Conservation (phyloP, 495 filamentous ascomycete genomes). For the Penicillium pancosmium region DNA sequence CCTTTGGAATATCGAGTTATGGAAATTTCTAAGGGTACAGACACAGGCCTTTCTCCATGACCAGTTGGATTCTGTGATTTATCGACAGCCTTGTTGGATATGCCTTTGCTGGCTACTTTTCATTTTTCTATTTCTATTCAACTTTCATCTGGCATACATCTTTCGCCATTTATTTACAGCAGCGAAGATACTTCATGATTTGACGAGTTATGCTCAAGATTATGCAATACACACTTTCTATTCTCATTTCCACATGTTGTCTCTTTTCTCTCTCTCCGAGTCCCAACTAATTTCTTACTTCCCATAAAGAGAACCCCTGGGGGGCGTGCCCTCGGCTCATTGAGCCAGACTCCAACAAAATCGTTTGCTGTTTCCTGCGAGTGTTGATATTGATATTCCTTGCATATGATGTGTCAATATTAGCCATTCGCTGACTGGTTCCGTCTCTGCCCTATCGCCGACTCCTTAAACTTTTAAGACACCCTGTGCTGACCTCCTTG, state of each 20-base stretch:
- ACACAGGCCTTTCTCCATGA: conserved; percentile 8
- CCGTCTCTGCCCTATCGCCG: not conserved
- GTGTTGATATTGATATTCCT: conserved; percentile 27
- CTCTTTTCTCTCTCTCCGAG: conserved; percentile 1
- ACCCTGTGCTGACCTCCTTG: conserved; percentile 22
- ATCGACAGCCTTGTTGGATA: conserved; percentile 8
- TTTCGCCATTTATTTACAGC: conserved; percentile 6
- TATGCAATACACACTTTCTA: conserved; percentile 21
- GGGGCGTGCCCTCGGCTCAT: not conserved
- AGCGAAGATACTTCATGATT: conserved; percentile 23
- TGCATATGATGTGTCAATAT: conserved; percentile 28
- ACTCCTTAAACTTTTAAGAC: conserved; percentile 11
- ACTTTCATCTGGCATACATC: conserved; percentile 7
- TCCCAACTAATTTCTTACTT: not conserved
- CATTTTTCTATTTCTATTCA: conserved; percentile 8
- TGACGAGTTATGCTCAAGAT: conserved; percentile 29
- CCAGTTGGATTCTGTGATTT: conserved; percentile 12
- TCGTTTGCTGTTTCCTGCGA: conserved; percentile 7
- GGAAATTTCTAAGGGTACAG: conserved; percentile 18
- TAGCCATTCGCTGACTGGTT: conserved; percentile 4
- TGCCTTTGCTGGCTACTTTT: conserved; percentile 5
- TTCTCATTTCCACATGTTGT: conserved; percentile 2
- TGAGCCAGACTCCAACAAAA: conserved; percentile 8
- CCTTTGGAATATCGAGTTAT: conserved; percentile 40
- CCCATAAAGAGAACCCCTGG: not conserved